Evolutionary conservation across 805 yeast species (phyloP).

Genomic region (Wickerhamiella cacticola): DNA sequence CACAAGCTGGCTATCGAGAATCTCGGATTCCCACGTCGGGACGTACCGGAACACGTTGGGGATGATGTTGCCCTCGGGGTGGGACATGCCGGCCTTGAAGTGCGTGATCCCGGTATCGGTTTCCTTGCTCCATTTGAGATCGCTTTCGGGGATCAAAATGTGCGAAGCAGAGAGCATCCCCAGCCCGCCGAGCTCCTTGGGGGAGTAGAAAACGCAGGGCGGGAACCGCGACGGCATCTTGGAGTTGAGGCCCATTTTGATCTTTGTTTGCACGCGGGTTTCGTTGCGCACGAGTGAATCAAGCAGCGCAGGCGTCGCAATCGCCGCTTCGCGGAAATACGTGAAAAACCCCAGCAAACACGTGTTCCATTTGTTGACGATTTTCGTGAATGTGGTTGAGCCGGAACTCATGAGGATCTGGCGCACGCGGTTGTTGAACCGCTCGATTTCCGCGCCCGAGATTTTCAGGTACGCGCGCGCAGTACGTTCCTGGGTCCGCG

Average conservation of each 20-base stretch:
- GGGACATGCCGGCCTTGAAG: slow-evolving; percentile 85
- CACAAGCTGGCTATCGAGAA: slow-evolving; percentile 83
- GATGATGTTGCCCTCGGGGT: slow-evolving; percentile 56
- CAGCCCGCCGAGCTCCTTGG: slow-evolving; percentile 91
- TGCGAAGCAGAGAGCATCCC: slow-evolving; percentile 98
- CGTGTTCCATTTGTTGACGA: slow-evolving; percentile 93
- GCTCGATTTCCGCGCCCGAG: slow-evolving; percentile 63
- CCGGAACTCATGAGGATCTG: slow-evolving; percentile 93
- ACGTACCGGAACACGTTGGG: slow-evolving; percentile 91
- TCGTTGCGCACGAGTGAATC: slow-evolving; percentile 83
- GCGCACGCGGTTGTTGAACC: slow-evolving; percentile 70
- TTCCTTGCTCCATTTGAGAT: slow-evolving; percentile 79
- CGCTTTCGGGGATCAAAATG: slow-evolving; percentile 86
- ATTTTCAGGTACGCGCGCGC: slow-evolving; percentile 83
- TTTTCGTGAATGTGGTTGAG: slow-evolving; percentile 85
- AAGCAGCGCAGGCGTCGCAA: slow-evolving; percentile 63
- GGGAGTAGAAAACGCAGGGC: slow-evolving; percentile 96
- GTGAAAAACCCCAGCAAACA: slow-evolving; percentile 76
- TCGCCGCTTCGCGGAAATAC: slow-evolving; percentile 86
- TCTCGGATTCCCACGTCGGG: slow-evolving; percentile 94
- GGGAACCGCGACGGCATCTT: slow-evolving; percentile 99
- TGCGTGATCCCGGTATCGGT: slow-evolving; percentile 92
- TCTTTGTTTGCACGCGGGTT: slow-evolving; percentile 84
- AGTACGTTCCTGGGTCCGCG: slow-evolving; percentile 64
- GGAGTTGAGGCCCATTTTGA: slow-evolving; percentile 87